Conservation (phyloP, 2,329 filamentous ascomycete species). For the Neofusicoccum sp. region DNA sequence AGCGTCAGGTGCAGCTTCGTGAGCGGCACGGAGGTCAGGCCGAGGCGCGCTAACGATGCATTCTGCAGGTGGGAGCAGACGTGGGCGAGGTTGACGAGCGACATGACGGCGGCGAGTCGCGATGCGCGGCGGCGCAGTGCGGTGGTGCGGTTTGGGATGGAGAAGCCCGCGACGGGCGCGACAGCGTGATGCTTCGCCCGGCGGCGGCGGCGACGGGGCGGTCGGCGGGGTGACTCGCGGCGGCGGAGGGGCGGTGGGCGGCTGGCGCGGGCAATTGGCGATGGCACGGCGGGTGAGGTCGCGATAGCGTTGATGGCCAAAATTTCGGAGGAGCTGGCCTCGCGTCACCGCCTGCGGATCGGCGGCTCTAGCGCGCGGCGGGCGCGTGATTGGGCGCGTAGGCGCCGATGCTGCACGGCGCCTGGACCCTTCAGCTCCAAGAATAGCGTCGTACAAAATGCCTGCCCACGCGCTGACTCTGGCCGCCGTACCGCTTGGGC, state of each 20-base stretch:
- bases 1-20: conserved; percentile 77
- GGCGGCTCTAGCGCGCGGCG: not conserved
- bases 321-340: conserved; percentile 30
- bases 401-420: not conserved
- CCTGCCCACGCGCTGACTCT: conserved; percentile 5
- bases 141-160: not conserved
- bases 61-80: conserved; percentile 92
- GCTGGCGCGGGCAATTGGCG: conserved; percentile 6
- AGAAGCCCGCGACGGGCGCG: not conserved
- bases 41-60: conserved; percentile 77
- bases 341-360: conserved; percentile 16
- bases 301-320: conserved; percentile 17
- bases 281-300: not conserved
- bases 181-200: conserved; percentile 16
- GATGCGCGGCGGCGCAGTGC: conserved; percentile 2
- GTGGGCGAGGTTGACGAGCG: conserved; percentile 71
- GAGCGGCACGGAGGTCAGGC: conserved; percentile 78
- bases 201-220: conserved; percentile 26
- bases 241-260: not conserved
- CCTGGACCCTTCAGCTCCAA: conserved; percentile 11
- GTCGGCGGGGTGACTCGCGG: conserved; percentile 20
- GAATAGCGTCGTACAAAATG: conserved; percentile 12
- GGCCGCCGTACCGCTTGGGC: too few species aligned
- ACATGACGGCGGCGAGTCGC: conserved; percentile 52
- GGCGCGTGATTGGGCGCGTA: conserved; percentile 16